Evolutionary conservation across 2,329 filamentous ascomycete genomes (phyloP), one percentile per base, ranked within the genome.

Genomic region (Rhexocercosporidium sp.): DNA sequence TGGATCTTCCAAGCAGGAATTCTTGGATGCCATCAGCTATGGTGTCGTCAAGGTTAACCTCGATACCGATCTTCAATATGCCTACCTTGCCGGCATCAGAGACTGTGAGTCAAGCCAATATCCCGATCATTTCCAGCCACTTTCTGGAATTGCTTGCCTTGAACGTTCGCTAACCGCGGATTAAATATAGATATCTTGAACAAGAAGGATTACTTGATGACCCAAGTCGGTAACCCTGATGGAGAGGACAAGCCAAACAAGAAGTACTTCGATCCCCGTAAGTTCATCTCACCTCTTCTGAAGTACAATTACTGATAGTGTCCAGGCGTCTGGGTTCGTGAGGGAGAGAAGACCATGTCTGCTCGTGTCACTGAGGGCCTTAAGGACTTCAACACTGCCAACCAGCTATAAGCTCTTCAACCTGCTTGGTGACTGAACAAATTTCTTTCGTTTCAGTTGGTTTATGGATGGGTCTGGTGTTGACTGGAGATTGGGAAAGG

Each of bases 1-100:
- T 72, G 96, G 96, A 75, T 96, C 92, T 73, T 86, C 87, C 80
- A 96, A 97, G 86, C 82, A 93, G 75, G 96, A 99, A 85, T 99
- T 92, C 88, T 86, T 85, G 71, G 89, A 93, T 76, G 95, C 94
- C 79, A 97, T 97, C 82, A 84, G 85, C 79, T 92, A 95, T 82
- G 96, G 96, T 86, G 95, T 99, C 75, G 91, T 97, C 85, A 99
- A 99, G 91, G 96, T 99, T 84, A 99, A 99, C 86, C 86, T 99
- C 77, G 96, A 99, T 84, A 99, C 96, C 60, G 96, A 99, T 80
- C 88, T 98, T 83, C 95, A 98, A 86, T 97, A 90, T 82, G 94
- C 95, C 68, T 99, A 98, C 88, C 87, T 96, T 74, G 84, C 84
- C 70, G 96, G 96, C 83, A 92, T 98, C 84, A 92, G 96, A 72